phyloP scores from a whole-genome alignment of 1,284 basidiomycete genomes.

The Pseudozyma hubeiensis region DNA sequence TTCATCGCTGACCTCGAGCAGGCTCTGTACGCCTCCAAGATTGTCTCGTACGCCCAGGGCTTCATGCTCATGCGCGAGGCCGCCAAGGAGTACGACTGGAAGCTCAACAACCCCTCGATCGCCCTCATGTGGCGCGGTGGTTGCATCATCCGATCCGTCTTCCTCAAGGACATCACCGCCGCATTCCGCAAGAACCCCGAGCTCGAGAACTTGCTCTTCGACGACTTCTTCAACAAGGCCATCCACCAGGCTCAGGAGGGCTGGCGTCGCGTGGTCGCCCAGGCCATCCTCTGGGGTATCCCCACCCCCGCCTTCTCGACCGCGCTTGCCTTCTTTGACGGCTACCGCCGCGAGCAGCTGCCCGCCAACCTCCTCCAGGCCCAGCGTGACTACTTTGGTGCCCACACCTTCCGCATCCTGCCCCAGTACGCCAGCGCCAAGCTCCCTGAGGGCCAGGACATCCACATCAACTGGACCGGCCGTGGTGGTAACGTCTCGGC shows the following conservation, averaged over 20 bases:
- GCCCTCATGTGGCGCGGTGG: conserved; percentile 99
- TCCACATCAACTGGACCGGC: conserved; percentile 79
- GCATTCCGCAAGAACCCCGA: conserved; percentile 89
- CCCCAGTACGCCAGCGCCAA: conserved; percentile 62
- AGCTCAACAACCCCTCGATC: conserved; percentile 86
- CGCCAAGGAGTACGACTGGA: conserved; percentile 85
- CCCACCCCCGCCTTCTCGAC: conserved; percentile 95
- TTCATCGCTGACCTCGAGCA: conserved; percentile 99
- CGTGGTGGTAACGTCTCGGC: conserved; percentile 93
- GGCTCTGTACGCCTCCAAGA: conserved; percentile 98
- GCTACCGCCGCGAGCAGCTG: conserved; percentile 86
- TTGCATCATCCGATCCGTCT: conserved; percentile 84
- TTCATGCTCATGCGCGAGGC: conserved; percentile 99
- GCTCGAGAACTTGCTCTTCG: conserved; percentile 93
- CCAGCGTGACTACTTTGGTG: conserved; percentile 75
- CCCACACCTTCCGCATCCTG: conserved; percentile 56
- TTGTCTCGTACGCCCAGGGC: conserved; percentile 87
- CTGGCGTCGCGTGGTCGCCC: conserved; percentile 96
- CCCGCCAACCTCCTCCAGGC: conserved; percentile 93
- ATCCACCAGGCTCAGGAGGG: conserved; percentile 95
- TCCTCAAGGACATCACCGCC: conserved; percentile 73
- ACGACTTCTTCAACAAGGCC: conserved; percentile 96
- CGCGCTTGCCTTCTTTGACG: conserved; percentile 98
- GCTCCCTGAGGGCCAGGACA: conserved; percentile 80
- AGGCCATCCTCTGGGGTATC: conserved; percentile 97